These are phyloP conservation scores for Aspergillus melleus DNA, from an alignment of 2,329 filamentous ascomycete genomes.

Conservation along the genomic window DNA sequence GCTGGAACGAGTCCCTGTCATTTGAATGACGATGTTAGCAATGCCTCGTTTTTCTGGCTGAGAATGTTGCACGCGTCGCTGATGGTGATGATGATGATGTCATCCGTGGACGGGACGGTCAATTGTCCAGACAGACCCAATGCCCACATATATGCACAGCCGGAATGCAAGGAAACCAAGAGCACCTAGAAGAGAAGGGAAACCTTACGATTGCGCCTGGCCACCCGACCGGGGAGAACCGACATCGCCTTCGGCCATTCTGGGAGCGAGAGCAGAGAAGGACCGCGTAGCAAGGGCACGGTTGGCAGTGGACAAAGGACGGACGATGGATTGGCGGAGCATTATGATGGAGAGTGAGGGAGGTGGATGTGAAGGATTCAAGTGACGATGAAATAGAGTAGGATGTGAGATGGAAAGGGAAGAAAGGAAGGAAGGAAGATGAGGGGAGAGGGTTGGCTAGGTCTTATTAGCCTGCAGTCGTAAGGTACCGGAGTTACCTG, in stretches of 20 bases:
- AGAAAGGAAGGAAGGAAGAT: slow-evolving; percentile 4
- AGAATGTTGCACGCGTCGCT: neutral
- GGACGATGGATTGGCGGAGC: slow-evolving; percentile 65
- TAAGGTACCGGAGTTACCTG: neutral
- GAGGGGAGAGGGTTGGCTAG: neutral
- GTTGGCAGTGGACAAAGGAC: slow-evolving; percentile 57
- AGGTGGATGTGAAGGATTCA: neutral
- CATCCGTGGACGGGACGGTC: slow-evolving; percentile 5
- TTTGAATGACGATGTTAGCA: slow-evolving; percentile 10
- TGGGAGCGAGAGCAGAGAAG: slow-evolving; percentile 64
- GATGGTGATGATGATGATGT: slow-evolving; percentile 14
- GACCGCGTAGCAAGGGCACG: slow-evolving; percentile 53
- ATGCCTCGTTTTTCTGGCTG: neutral
- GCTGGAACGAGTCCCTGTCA: slow-evolving; percentile 82
- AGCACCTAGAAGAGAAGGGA: neutral
- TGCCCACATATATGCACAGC: neutral
- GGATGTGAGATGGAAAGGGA: neutral
- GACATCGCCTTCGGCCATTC: slow-evolving; percentile 70
- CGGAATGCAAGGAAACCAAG: neutral
- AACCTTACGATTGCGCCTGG: slow-evolving; percentile 37
- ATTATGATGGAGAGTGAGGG: slow-evolving; percentile 45
- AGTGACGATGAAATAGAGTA: neutral
- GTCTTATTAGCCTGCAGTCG: neutral
- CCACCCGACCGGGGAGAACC: slow-evolving; percentile 50
- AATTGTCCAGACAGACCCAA: neutral